A percentile compares a stretch with the other conserved stretches of the same genome.
phyloP scores from a whole-genome alignment of 371 early-diverging fungal genomes.

The Lichtheimia ornata region DNA sequence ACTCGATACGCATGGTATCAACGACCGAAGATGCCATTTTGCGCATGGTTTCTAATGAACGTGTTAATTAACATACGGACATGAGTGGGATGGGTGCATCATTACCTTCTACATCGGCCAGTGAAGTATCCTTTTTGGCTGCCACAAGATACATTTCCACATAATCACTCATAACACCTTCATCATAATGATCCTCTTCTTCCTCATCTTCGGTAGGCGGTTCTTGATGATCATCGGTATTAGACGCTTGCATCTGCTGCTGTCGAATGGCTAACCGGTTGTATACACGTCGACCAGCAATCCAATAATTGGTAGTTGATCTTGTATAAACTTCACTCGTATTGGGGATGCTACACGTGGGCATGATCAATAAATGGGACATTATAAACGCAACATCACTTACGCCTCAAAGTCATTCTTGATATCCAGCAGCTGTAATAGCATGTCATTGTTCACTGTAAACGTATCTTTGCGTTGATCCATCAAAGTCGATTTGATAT shows the following conservation, averaged over 20 bases:
- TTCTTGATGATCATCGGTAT: conserved; percentile 17
- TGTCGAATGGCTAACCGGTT: conserved; percentile 15
- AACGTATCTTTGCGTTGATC: conserved; percentile 21
- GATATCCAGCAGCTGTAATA: conserved; percentile 52
- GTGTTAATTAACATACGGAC: background rate
- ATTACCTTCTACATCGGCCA: conserved; percentile 58
- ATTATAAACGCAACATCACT: background rate
- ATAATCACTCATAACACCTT: conserved; percentile 22
- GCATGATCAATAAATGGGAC: background rate
- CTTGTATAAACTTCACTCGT: conserved; percentile 63
- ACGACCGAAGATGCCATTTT: conserved; percentile 32
- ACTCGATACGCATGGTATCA: conserved; percentile 33
- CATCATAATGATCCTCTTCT: conserved; percentile 4
- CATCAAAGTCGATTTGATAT: conserved; percentile 42
- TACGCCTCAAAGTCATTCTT: conserved; percentile 59
- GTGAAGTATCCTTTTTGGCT: conserved; percentile 59
- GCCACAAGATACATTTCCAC: conserved; percentile 63
- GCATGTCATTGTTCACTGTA: conserved; percentile 42
- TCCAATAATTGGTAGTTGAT: conserved; percentile 63
- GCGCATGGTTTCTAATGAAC: conserved; percentile 30
- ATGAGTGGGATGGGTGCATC: background rate
- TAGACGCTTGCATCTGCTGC: background rate
- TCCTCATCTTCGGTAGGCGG: conserved; percentile 18
- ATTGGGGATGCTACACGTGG: conserved; percentile 33
- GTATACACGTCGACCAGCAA: conserved; percentile 56